Base-by-base conservation (phyloP, 805 yeast genomes). In the Candida quercuum region DNA sequence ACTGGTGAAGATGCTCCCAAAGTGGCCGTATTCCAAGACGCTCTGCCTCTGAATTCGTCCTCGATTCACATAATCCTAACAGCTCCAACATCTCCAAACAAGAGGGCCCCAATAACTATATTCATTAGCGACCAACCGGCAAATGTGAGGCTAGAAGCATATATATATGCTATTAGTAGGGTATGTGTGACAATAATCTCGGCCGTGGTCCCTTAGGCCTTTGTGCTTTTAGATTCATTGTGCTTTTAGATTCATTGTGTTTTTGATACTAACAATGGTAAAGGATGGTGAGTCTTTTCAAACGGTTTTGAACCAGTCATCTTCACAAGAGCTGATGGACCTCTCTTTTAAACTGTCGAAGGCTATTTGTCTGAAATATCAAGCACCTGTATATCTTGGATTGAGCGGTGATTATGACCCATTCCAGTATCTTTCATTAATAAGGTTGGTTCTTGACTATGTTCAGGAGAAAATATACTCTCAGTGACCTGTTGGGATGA, bases 351-450 rank as follows among this genome's bases (percentile, higher is more conserved):
- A 70, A 41, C 42, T 74, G 8, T 69, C 75, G 1, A 59, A 53
- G 12, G 45, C 69, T n/a, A 45, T 72, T 0, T 56, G 66, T 5
- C 63, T 61, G 41, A 69, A 63, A 40, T 70, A 60, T 38, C 47
- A 49, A 3, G 47, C 53, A 12, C 78, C 78, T 2, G 53, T 67
- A 14, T 74, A 74, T 45, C 72, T 71, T 4, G 61, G 67, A 42
- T 40, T 71, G 7, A 67, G 66, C 42, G 77, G 75, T 0, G 43
- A 51, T 14, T 53, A 70, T 22, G 49, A 52, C 2, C 38, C 57
- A 7, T 63, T 61, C 14, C 68, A 69, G 18, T 52, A 61, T 27
- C 28, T 63, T 5, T 38, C 39, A 3, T 47, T 55, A 25, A 51
- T 61, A 6, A 61, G 53, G 35, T 52, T 49, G 14, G 43, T 63